phyloP scores from a whole-genome alignment of 1,284 basidiomycete species.

The Trichosporon sp. region DNA sequence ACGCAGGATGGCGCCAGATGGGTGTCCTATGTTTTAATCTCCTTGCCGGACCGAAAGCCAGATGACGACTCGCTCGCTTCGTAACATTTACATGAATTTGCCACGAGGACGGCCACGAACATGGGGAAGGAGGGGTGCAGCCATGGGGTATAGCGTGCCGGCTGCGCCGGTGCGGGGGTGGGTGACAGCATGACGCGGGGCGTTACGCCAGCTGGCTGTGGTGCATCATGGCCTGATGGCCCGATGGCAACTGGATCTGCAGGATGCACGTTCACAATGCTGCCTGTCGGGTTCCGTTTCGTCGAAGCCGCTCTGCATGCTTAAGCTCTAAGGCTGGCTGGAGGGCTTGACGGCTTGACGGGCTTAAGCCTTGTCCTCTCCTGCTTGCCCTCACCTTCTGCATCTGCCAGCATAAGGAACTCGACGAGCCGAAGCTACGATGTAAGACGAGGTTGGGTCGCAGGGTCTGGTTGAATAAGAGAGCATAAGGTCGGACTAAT shows the following conservation, averaged over 20 bases:
- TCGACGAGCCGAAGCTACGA: too few relatives aligned
- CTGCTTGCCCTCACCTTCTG: too few relatives aligned
- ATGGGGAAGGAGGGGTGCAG: not conserved
- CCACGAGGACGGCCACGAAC: not conserved
- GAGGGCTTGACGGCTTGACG: not conserved
- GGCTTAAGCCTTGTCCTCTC: not conserved
- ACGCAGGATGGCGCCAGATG: too few relatives aligned
- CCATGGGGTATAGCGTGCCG: not conserved
- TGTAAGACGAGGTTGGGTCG: too few relatives aligned
- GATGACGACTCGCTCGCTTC: not conserved
- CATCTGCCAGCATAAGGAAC: too few relatives aligned
- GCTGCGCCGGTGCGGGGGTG: not conserved
- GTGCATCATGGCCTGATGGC: not conserved
- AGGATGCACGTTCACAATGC: conserved; percentile 4
- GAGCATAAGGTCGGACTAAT: conserved; percentile 13
- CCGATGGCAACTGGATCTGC: not conserved
- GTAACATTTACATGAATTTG: not conserved
- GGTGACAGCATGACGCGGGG: conserved; percentile 1
- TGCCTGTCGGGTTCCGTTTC: not conserved
- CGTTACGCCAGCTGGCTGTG: not conserved
- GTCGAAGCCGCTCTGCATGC: not conserved
- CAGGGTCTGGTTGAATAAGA: conserved; percentile 1
- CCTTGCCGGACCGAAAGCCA: too few relatives aligned
- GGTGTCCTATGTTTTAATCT: too few relatives aligned
- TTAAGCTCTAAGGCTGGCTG: conserved; percentile 11